A percentile compares a stretch with the other conserved stretches of the same genome.
These are phyloP conservation scores for Neocucurbitaria cava DNA, from an alignment of 2,329 filamentous ascomycete genomes.

Conservation along the genomic window DNA sequence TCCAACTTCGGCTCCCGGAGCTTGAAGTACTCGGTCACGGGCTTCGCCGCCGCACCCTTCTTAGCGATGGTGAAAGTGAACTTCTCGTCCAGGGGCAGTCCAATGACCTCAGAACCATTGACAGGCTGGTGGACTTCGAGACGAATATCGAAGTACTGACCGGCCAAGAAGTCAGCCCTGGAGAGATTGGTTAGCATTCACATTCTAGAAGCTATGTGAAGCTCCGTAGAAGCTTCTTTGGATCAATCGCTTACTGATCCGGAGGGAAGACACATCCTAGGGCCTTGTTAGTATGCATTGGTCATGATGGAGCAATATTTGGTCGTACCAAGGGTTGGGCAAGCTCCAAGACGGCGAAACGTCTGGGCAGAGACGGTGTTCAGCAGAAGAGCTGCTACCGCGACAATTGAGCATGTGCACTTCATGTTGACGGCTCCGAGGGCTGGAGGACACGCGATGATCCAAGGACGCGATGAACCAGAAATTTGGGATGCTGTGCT, in stretches of 20 bases:
- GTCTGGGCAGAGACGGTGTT: slow-evolving; percentile 55
- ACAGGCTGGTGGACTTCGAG: slow-evolving; percentile 81
- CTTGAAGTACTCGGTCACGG: slow-evolving; percentile 72
- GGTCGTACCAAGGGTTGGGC: slow-evolving; percentile 59
- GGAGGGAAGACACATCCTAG: slow-evolving; percentile 62
- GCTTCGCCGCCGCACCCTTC: slow-evolving; percentile 61
- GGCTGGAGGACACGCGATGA: slow-evolving; percentile 16
- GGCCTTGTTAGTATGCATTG: slow-evolving; percentile 20
- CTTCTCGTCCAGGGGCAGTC: slow-evolving; percentile 71
- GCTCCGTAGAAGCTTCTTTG: slow-evolving; percentile 5
- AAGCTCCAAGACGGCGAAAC: slow-evolving; percentile 63
- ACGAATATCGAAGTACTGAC: slow-evolving; percentile 84
- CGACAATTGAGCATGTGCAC: slow-evolving; percentile 33
- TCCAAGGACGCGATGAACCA: slow-evolving; percentile 27
- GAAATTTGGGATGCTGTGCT: slow-evolving; percentile 18
- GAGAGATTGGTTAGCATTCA: slow-evolving; percentile 10
- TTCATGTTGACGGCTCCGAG: slow-evolving; percentile 38
- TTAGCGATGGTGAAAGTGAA: slow-evolving; percentile 80
- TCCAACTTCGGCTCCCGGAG: slow-evolving; percentile 74
- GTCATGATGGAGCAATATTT: neutral
- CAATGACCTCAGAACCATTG: slow-evolving; percentile 81
- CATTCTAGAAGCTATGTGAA: slow-evolving; percentile 3
- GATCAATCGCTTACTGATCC: slow-evolving; percentile 56
- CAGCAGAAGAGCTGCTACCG: slow-evolving; percentile 37
- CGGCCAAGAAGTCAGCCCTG: slow-evolving; percentile 79